These are phyloP conservation scores for Linum lewisii DNA, from an alignment of 345 rosid species.

Conservation along the genomic window DNA sequence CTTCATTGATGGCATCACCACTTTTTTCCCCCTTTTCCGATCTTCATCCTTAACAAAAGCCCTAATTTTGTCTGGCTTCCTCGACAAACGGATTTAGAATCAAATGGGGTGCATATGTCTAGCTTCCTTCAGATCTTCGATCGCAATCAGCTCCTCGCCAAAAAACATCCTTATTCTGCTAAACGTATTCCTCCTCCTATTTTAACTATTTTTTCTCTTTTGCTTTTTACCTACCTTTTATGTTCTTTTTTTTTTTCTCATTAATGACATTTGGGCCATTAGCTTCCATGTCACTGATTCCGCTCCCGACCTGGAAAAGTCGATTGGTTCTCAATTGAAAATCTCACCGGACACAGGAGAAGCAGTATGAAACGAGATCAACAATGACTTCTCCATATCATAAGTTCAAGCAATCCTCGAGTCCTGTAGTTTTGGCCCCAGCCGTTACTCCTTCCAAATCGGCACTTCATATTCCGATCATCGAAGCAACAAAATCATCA, in stretches of 20 bases:
- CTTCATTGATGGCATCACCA: too few species aligned
- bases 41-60: too few species aligned
- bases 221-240: too few species aligned
- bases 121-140: constrained; percentile 95
- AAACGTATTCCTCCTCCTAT: constrained; percentile 48
- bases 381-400: constrained; percentile 35
- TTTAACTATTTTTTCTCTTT: constrained; percentile 3
- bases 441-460: constrained; percentile 18
- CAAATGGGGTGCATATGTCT: constrained; percentile 94
- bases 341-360: constrained; percentile 28
- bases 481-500: constrained; percentile 43
- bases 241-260: not conserved
- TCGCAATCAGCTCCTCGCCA: constrained; percentile 56
- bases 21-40: too few species aligned
- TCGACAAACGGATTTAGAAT: constrained; percentile 56
- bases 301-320: constrained; percentile 22
- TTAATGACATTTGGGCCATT: too few species aligned
- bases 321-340: constrained; percentile 14
- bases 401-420: constrained; percentile 34
- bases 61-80: too few species aligned
- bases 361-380: constrained; percentile 20
- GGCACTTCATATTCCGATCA: constrained; percentile 38
- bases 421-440: constrained; percentile 15
- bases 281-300: constrained; percentile 26
- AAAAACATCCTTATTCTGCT: constrained; percentile 47